Evolutionary conservation across 1,284 basidiomycete species (phyloP), one percentile per base, ranked within the genome.

Genomic region (Sanghuangporus weigelae): DNA sequence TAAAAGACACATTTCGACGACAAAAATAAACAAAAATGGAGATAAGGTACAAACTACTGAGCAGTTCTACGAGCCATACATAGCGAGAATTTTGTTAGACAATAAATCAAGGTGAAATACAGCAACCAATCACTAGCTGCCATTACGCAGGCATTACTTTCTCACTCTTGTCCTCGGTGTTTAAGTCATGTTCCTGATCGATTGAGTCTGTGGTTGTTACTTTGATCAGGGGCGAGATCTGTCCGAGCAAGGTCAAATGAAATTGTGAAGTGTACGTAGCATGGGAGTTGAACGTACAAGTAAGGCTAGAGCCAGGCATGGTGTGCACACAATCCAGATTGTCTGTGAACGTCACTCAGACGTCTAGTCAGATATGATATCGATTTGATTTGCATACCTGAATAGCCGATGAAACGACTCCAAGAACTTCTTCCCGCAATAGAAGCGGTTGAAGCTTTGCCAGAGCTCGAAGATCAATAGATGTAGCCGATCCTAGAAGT

Each of bases 281-380:
- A 58, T 57, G 56, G 39, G n/a, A 63, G 38, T 40, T 6, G 39
- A 70, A 70, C 75, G 70, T 68, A 85, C 83, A 69, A 85, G 67
- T 68, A 81, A 77, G 40, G 84, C 82, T 61, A 82, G 65, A 36
- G 81, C 82, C 54, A 86, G 71, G 68, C 83, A 80, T 31, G 86
- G 86, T 46, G 81, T 72, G 69, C 85, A 88, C 31, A 84, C 77
- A 16, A 81, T 80, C 86, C 86, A 88, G 62, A 88, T 78, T 59
- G 76, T 79, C 86, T 87, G 64, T 56, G 71, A 66, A 66, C 62
- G 64, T 64, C 67, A 59, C 67, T 62, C 14, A 36, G 60, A 38
- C 10, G 12, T 21, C 40, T 38, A 38, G 31, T 44, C 40, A 36
- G 35, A 54, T 57, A 19, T 38, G 44, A 42, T 57, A 60, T 51